A percentile compares a stretch with the other conserved stretches of the same genome.
These are phyloP conservation scores for Xylaria digitata DNA, from an alignment of 2,329 filamentous ascomycete species.

Conservation along the genomic window DNA sequence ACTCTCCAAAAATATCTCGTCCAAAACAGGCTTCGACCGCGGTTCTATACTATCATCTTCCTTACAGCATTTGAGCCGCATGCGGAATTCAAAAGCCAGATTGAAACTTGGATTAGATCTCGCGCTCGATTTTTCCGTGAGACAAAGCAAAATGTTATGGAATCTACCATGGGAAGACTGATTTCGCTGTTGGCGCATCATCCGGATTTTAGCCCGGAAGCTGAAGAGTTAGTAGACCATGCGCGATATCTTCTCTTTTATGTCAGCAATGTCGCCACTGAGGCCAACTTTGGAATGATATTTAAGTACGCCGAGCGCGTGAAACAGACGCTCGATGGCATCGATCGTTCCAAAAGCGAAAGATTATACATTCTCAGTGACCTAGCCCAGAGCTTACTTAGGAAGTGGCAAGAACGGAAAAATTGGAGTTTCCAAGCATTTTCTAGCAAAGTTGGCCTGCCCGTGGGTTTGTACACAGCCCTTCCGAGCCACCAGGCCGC, in stretches of 20 bases:
- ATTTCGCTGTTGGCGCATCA: constrained; percentile 92
- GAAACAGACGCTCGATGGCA: constrained; percentile 87
- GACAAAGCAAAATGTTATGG: constrained; percentile 74
- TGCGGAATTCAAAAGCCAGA: constrained; percentile 75
- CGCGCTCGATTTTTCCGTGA: constrained; percentile 74
- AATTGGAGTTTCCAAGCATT: constrained; percentile 88
- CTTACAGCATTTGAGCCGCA: constrained; percentile 91
- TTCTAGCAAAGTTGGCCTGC: constrained; percentile 82
- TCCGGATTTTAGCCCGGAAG: constrained; percentile 80
- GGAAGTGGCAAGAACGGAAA: constrained; percentile 86
- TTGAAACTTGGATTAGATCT: constrained; percentile 90
- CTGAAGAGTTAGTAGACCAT: constrained; percentile 81
- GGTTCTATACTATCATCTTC: constrained; percentile 92
- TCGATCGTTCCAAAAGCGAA: constrained; percentile 74
- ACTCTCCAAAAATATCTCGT: constrained; percentile 93
- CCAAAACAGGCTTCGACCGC: constrained; percentile 72
- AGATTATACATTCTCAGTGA: constrained; percentile 89
- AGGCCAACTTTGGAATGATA: constrained; percentile 88
- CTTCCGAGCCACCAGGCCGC: constrained; percentile 82
- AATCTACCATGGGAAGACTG: constrained; percentile 82
- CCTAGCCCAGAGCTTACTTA: constrained; percentile 82
- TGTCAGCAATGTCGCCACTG: constrained; percentile 81
- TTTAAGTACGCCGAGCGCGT: constrained; percentile 92
- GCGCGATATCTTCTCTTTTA: constrained; percentile 92
- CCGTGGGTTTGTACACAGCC: constrained; percentile 79